These are phyloP conservation scores for Tuber calosporum DNA, from an alignment of 495 filamentous ascomycete species.

Conservation along the genomic window DNA sequence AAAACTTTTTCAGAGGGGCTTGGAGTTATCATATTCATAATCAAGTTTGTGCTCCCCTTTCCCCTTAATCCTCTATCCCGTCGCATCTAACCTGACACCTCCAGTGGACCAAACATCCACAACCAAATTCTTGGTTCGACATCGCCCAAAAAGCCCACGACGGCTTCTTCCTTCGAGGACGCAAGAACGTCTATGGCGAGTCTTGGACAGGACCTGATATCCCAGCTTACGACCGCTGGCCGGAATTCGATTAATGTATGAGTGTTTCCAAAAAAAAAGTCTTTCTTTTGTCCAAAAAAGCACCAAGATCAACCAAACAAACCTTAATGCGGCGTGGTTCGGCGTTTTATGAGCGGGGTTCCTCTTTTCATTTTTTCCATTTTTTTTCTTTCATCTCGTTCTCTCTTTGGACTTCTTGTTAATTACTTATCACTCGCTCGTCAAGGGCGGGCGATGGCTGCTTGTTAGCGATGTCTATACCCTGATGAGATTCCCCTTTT, in stretches of 20 bases:
- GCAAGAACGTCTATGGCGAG: slow-evolving; percentile 52
- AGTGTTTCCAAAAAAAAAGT: neutral
- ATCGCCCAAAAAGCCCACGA: slow-evolving; percentile 53
- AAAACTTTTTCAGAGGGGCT: slow-evolving; percentile 53
- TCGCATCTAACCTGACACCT: neutral
- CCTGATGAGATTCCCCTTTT: neutral
- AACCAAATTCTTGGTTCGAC: slow-evolving; percentile 54
- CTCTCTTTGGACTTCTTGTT: neutral
- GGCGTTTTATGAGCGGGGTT: neutral
- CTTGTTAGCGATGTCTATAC: neutral
- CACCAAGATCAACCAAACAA: neutral
- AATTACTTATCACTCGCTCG: neutral
- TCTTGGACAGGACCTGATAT: slow-evolving; percentile 48
- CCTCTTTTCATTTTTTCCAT: too few relatives aligned
- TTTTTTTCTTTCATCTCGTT: neutral
- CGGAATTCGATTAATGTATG: slow-evolving; percentile 35
- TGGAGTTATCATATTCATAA: slow-evolving; percentile 57
- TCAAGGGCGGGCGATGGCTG: neutral
- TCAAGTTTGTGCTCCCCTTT: slow-evolving; percentile 45
- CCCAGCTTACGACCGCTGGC: slow-evolving; percentile 33
- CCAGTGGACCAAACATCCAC: slow-evolving; percentile 50
- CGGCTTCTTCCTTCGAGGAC: slow-evolving; percentile 47
- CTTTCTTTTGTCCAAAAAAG: neutral
- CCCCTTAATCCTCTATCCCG: neutral
- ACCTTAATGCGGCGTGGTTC: neutral